These are phyloP conservation scores for Cladobotryum mycophilum DNA, from an alignment of 2,329 filamentous ascomycete species.

Conservation along the genomic window DNA sequence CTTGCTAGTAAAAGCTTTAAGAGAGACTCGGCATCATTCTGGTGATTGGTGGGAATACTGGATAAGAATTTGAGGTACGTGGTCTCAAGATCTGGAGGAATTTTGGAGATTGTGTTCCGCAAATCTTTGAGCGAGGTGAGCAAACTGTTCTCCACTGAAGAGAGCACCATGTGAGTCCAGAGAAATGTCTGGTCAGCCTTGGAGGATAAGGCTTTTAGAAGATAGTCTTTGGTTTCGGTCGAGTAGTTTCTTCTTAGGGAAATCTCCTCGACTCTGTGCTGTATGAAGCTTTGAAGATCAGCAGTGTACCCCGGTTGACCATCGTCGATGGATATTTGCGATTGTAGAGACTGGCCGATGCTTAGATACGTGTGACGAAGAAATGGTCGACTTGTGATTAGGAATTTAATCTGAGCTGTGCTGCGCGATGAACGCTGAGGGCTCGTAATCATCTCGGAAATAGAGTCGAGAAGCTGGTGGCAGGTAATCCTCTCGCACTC, in stretches of 20 bases:
- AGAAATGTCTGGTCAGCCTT: slow-evolving; percentile 32
- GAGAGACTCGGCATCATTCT: no score
- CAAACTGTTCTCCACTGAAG: slow-evolving; percentile 24
- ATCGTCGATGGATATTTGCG: slow-evolving; percentile 19
- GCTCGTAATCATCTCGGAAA: slow-evolving; percentile 16
- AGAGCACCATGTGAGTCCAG: slow-evolving; percentile 32
- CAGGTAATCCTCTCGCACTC: slow-evolving; percentile 28
- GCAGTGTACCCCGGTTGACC: slow-evolving; percentile 16
- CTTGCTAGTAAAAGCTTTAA: no score
- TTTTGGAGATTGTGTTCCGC: slow-evolving; percentile 23
- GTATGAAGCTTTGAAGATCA: slow-evolving; percentile 28
- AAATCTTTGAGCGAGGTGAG: slow-evolving; percentile 21
- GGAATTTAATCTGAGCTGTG: slow-evolving; percentile 18
- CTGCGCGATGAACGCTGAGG: slow-evolving; percentile 5
- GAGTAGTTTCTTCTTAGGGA: slow-evolving; percentile 19
- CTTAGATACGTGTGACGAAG: slow-evolving; percentile 12
- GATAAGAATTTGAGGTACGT: slow-evolving; percentile 27
- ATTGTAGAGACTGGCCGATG: slow-evolving; percentile 1
- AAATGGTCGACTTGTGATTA: slow-evolving; percentile 25
- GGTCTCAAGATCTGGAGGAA: slow-evolving; percentile 24
- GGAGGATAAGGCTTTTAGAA: slow-evolving; percentile 23
- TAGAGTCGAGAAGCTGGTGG: slow-evolving; percentile 19
- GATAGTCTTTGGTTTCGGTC: not conserved
- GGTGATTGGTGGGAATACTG: slow-evolving; percentile 15
- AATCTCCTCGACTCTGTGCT: slow-evolving; percentile 25